A percentile compares a stretch with the other conserved stretches of the same genome.
phyloP scores from a whole-genome alignment of 2,329 filamentous ascomycete species.

The Fusarium sp. region DNA sequence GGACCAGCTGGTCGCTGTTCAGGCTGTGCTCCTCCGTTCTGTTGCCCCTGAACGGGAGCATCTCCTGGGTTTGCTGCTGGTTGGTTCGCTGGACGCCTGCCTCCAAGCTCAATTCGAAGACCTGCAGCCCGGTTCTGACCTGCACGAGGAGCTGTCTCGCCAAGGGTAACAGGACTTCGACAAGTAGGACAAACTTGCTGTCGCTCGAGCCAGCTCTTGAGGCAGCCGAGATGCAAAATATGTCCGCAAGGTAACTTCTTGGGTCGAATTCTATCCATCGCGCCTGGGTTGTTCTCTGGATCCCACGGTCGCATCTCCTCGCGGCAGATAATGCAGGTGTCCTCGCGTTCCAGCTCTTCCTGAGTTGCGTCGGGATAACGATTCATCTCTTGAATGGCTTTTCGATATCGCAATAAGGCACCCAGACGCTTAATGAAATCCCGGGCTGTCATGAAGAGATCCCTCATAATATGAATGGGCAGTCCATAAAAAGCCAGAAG shows the following conservation, averaged over 20 bases:
- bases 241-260: constrained; percentile 98
- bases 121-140: constrained; percentile 42
- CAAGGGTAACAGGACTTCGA: constrained; percentile 73
- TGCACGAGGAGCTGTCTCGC: constrained; percentile 40
- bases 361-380: constrained; percentile 89
- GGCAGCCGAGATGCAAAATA: constrained; percentile 91
- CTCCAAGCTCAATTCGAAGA: constrained; percentile 46
- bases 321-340: constrained; percentile 96
- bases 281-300: constrained; percentile 64
- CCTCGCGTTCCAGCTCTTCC: constrained; percentile 85
- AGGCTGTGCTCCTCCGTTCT: constrained; percentile 36
- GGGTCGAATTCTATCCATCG: constrained; percentile 84
- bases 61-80: constrained; percentile 36
- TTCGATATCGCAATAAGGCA: constrained; percentile 88
- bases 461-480: constrained; percentile 95
- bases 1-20: constrained; percentile 52
- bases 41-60: constrained; percentile 31
- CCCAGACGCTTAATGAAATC: constrained; percentile 91
- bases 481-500: constrained; percentile 93
- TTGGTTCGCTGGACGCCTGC: constrained; percentile 31
- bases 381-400: constrained; percentile 94
- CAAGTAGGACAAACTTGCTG: constrained; percentile 98
- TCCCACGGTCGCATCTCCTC: constrained; percentile 93
- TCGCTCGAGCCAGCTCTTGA: constrained; percentile 96
- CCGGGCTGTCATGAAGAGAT: constrained; percentile 91